phyloP scores from a whole-genome alignment of 2,329 filamentous ascomycete species.

The Fusarium sp. region DNA sequence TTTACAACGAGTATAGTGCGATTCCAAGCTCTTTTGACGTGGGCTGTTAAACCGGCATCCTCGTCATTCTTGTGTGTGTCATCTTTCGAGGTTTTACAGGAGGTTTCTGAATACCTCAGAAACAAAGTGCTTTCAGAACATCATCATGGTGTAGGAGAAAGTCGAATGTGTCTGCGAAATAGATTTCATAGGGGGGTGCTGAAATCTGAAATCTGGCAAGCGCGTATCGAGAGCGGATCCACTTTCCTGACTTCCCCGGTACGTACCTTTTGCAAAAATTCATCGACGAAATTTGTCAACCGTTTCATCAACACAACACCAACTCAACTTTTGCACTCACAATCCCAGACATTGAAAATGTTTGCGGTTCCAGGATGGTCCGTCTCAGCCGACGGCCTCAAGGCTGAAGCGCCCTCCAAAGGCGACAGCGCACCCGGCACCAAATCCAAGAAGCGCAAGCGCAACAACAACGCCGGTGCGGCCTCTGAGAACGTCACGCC shows the following conservation, averaged over 20 bases:
- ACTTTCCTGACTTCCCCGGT: neutral
- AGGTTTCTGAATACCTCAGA: too few relatives aligned
- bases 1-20: too few relatives aligned
- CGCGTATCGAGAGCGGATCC: constrained; percentile 14
- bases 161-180: neutral
- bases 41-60: too few relatives aligned
- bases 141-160: neutral
- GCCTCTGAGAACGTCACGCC: constrained; percentile 63
- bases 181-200: too few relatives aligned
- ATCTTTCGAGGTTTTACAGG: too few relatives aligned
- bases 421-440: constrained; percentile 49
- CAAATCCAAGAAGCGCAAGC: constrained; percentile 69
- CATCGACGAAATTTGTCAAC: constrained; percentile 25
- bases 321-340: constrained; percentile 17
- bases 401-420: constrained; percentile 66
- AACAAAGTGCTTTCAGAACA: too few relatives aligned
- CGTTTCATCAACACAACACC: constrained; percentile 16
- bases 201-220: neutral
- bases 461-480: constrained; percentile 35
- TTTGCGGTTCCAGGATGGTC: constrained; percentile 96
- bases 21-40: too few relatives aligned
- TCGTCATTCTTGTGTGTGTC: too few relatives aligned
- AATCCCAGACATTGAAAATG: constrained; percentile 60
- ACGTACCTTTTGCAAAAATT: constrained; percentile 30
- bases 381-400: constrained; percentile 75